Conservation (phyloP, 352 stramenopile species). For the Phytopythium chamaehyphon region DNA sequence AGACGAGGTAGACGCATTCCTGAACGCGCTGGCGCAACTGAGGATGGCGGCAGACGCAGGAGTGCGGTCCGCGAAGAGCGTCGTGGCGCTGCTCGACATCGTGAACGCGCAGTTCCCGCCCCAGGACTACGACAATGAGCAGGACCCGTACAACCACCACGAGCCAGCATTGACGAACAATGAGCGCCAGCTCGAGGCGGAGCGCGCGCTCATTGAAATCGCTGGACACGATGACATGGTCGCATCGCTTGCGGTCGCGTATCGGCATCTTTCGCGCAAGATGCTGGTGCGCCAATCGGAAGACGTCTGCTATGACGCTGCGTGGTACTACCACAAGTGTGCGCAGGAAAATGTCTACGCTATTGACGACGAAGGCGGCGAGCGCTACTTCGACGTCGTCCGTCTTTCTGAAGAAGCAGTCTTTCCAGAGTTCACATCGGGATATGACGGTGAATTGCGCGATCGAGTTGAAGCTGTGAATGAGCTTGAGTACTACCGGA, state of each 20-base stretch:
- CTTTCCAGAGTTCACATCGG: conserved; percentile 6
- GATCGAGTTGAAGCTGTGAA: conserved; percentile 43
- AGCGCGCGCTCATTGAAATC: conserved; percentile 28
- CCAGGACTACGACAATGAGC: conserved; percentile 10
- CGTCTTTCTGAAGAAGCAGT: conserved; percentile 45
- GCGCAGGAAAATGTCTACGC: conserved; percentile 53
- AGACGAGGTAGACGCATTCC: conserved; percentile 27
- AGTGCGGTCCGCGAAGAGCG: conserved; percentile 28
- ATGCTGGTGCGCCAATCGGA: conserved; percentile 10
- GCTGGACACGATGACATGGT: conserved; percentile 37
- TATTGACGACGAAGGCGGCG: conserved; percentile 45
- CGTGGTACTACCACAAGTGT: conserved; percentile 46
- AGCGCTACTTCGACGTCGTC: conserved; percentile 30
- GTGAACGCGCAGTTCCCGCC: conserved; percentile 33
- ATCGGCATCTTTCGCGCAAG: conserved; percentile 39
- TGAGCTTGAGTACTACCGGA: conserved; percentile 60
- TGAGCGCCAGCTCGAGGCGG: conserved; percentile 26
- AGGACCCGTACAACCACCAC: conserved; percentile 10
- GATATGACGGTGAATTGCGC: conserved; percentile 9
- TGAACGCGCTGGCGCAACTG: conserved; percentile 38
- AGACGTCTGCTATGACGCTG: conserved; percentile 29
- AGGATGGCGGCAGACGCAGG: conserved; percentile 37
- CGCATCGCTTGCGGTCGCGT: conserved; percentile 52
- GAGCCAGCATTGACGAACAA: conserved; percentile 14
- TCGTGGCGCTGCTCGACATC: conserved; percentile 53